Base-by-base conservation (phyloP, 179 eudicot genomes). In the Drosera spatulata region DNA sequence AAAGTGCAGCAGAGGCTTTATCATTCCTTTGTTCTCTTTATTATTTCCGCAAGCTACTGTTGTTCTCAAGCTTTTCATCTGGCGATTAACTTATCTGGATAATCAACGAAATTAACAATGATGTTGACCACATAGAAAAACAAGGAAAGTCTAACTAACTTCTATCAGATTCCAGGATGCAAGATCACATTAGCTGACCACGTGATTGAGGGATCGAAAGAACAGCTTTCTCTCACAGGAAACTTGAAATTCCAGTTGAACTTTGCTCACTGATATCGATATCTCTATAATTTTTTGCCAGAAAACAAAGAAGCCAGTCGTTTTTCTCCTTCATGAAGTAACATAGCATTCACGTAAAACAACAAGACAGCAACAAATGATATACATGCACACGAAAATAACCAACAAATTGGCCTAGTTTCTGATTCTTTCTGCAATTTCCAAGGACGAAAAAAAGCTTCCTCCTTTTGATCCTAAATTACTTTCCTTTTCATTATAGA, bases 171-270 rank as follows among this genome's bases (percentile, higher is more conserved):
- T 7, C 45, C 6, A 7, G 45, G 45, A 4, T 43, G 45, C 2
- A 43, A 43, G 45, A 43, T 43, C 5, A 7, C 8, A 7, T 43
- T 43, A 43, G 45, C 45, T 7, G 45, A 43, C 8, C 45, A 43
- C 8, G 45, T 7, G 8, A 43, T 43, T 4, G 45, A 43, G 45
- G 33, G 14, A 11, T 65, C 11, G 58, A 48, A 50, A 65, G 69
- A 51, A 9, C 22, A 65, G 3, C 43, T 59, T 51, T 66, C 69
- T 66, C 59, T 59, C 39, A 59, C 70, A 60, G 4, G 44, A 54
- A 53, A 22, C 64, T 66, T 66, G 53, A 44, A 38, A 12, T 41
- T 53, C 39, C 55, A 59, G 60, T 59, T 58, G 51, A 53, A 43
- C 9, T 2, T 45, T 43, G 4, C 33, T 54, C 38, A 46, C n/a